These are phyloP conservation scores for Pyrenophora teres DNA, from an alignment of 2,329 filamentous ascomycete genomes.

Conservation along the genomic window DNA sequence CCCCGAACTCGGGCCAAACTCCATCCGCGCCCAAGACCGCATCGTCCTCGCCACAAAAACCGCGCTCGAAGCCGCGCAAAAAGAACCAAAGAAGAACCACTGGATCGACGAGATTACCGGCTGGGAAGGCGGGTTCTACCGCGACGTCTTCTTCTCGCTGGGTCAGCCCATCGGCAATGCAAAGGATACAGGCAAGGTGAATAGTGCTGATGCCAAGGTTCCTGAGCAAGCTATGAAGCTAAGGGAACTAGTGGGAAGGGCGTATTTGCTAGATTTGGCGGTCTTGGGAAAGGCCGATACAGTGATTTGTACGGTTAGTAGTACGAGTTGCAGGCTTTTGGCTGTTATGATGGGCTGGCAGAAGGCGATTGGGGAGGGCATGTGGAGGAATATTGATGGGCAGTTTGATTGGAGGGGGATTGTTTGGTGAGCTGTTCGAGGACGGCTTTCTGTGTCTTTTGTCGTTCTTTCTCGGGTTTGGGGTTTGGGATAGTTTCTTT, in stretches of 20 bases:
- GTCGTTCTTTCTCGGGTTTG: neutral
- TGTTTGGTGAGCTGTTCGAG: slow-evolving; percentile 30
- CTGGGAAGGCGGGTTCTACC: slow-evolving; percentile 89
- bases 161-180: slow-evolving; percentile 53
- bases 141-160: slow-evolving; percentile 78
- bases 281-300: slow-evolving; percentile 72
- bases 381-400: slow-evolving; percentile 72
- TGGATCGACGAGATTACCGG: slow-evolving; percentile 78
- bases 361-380: slow-evolving; percentile 50
- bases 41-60: slow-evolving; percentile 74
- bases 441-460: neutral
- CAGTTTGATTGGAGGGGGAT: slow-evolving; percentile 47
- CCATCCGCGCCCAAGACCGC: slow-evolving; percentile 70
- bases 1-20: slow-evolving; percentile 62
- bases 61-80: slow-evolving; percentile 48
- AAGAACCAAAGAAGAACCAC: slow-evolving; percentile 43
- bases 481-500: too few relatives aligned
- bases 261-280: slow-evolving; percentile 79
- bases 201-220: slow-evolving; percentile 25
- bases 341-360: slow-evolving; percentile 91
- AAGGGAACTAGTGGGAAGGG: slow-evolving; percentile 75
- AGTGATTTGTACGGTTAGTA: slow-evolving; percentile 77
- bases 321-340: slow-evolving; percentile 69
- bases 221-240: slow-evolving; percentile 63
- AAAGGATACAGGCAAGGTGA: slow-evolving; percentile 28